Conservation (phyloP, 345 rosid genomes). For the Citrus sp. region DNA sequence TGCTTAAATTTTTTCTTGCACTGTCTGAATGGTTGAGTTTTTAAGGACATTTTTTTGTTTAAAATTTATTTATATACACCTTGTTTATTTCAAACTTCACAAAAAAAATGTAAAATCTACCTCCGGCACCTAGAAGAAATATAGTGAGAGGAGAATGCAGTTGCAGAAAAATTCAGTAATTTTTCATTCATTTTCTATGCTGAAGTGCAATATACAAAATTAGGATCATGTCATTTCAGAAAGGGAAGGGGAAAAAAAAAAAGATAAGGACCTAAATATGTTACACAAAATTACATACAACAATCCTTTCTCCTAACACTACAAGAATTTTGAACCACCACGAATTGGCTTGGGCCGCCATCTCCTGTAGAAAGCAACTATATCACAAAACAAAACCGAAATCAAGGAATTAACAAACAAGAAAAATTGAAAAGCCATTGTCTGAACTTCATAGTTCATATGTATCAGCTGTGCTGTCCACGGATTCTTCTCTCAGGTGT, state of each 20-base stretch:
- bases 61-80: too few relatives aligned
- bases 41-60: too few relatives aligned
- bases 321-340: slow-evolving; percentile 5
- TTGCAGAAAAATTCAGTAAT: slow-evolving; percentile 1
- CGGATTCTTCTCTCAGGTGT: slow-evolving; percentile 62
- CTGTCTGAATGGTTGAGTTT: neutral
- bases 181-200: slow-evolving; percentile 23
- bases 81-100: too few relatives aligned
- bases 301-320: slow-evolving; percentile 2
- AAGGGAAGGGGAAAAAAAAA: neutral
- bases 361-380: slow-evolving; percentile 5
- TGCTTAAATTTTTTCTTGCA: neutral
- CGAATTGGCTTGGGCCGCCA: slow-evolving; percentile 19
- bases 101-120: too few relatives aligned
- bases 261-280: slow-evolving; percentile 16
- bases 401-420: slow-evolving; percentile 21
- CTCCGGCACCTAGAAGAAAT: too few relatives aligned
- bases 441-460: slow-evolving; percentile 46
- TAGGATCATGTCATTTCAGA: neutral
- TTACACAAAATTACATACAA: slow-evolving; percentile 26
- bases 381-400: slow-evolving; percentile 22
- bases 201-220: slow-evolving; percentile 30
- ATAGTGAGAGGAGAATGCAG: neutral
- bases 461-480: slow-evolving; percentile 59
- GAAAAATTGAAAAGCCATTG: slow-evolving; percentile 15